Evolutionary conservation across 176 grass and related monocot genomes (phyloP).

Genomic region (Secale cereale): DNA sequence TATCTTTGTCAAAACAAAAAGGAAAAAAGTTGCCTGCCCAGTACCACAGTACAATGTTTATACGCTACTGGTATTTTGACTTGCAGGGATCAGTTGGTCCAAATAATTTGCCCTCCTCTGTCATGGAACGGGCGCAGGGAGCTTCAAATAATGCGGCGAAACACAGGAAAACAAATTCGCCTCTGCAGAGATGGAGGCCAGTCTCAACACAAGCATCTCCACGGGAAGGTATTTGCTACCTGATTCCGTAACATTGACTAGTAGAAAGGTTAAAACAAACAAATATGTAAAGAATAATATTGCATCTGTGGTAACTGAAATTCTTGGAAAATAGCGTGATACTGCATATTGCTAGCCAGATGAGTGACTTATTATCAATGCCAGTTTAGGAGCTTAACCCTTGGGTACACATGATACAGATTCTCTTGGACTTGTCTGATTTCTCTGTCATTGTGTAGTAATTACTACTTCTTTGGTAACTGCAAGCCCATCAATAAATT

Average conservation of each 20-base stretch:
- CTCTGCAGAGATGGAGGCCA: conserved; percentile 51
- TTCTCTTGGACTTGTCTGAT: neutral
- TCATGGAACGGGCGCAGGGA: conserved; percentile 37
- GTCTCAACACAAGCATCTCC: conserved; percentile 49
- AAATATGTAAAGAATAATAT: neutral
- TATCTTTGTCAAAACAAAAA: no score
- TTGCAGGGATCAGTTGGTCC: conserved; percentile 28
- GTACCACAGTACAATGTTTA: neutral
- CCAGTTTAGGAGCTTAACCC: neutral
- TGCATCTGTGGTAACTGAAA: neutral
- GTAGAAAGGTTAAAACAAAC: neutral
- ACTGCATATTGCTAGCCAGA: neutral
- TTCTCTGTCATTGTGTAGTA: neutral
- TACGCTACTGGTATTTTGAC: neutral
- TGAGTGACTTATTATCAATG: neutral
- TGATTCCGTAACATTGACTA: neutral
- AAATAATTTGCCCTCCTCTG: conserved; percentile 30
- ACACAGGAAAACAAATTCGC: conserved; percentile 42
- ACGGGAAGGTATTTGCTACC: conserved; percentile 27
- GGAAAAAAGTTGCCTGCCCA: no score
- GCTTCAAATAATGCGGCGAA: neutral
- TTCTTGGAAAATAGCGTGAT: neutral
- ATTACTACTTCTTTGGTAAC: neutral
- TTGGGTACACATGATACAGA: neutral
- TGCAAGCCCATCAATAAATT: neutral